These are phyloP conservation scores for Podospora anserina DNA, from an alignment of 495 filamentous ascomycete genomes.

Conservation along the genomic window DNA sequence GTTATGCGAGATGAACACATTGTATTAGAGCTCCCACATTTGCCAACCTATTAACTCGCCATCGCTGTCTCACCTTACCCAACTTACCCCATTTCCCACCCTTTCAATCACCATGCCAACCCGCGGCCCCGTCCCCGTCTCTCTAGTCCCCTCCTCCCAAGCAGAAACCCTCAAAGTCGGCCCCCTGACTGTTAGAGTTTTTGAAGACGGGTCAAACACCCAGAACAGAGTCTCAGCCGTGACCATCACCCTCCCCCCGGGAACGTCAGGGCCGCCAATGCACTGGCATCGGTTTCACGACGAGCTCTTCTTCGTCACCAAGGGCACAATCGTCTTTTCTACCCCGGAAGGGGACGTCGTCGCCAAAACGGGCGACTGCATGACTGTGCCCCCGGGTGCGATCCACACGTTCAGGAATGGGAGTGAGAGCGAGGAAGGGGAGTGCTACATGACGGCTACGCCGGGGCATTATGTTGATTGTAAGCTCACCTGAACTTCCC, in stretches of 20 bases:
- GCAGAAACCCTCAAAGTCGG: slow-evolving; percentile 33
- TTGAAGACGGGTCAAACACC: slow-evolving; percentile 34
- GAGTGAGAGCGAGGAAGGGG: slow-evolving; percentile 47
- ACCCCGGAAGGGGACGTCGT: slow-evolving; percentile 45
- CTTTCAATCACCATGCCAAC: slow-evolving; percentile 24
- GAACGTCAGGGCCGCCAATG: slow-evolving; percentile 45
- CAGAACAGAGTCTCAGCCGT: slow-evolving; percentile 51
- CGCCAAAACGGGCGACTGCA: slow-evolving; percentile 48
- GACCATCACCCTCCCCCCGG: slow-evolving; percentile 46
- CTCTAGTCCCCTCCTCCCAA: slow-evolving; percentile 24
- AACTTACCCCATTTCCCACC: not conserved
- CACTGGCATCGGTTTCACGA: slow-evolving; percentile 50
- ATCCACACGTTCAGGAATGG: slow-evolving; percentile 56
- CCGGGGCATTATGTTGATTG: slow-evolving; percentile 40
- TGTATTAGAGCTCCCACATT: no score
- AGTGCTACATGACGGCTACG: slow-evolving; percentile 56
- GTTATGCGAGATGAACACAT: no score
- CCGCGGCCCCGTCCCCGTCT: slow-evolving; percentile 30
- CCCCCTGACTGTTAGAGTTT: slow-evolving; percentile 32
- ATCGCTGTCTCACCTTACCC: no score
- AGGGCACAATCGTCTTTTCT: slow-evolving; percentile 36
- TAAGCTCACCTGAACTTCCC: slow-evolving; percentile 13
- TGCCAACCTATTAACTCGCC: no score
- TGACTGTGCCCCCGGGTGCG: slow-evolving; percentile 49
- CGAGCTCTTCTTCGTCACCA: slow-evolving; percentile 53